Conservation (phyloP, 176 grass and related monocot species). For the Elymus sibiricus region DNA sequence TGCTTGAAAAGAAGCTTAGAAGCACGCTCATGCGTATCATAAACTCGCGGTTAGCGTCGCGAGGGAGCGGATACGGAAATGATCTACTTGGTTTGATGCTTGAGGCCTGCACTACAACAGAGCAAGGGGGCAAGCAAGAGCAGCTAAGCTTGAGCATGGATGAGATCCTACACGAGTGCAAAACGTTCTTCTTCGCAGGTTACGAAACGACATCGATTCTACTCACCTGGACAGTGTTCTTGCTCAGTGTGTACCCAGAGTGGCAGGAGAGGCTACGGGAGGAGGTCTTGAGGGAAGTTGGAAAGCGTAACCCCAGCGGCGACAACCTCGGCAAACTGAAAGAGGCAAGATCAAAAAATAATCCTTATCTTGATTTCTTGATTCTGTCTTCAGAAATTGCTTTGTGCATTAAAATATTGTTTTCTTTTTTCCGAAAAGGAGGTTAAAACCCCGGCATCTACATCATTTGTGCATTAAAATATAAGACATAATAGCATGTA, state of each 20-base stretch:
- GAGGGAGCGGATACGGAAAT: constrained; percentile 18
- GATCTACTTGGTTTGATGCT: constrained; percentile 65
- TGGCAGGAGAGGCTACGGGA: constrained; percentile 64
- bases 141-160: constrained; percentile 37
- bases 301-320: constrained; percentile 8
- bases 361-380: background rate
- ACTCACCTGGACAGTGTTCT: constrained; percentile 54
- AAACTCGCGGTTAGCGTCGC: constrained; percentile 2
- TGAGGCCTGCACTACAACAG: background rate
- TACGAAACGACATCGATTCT: constrained; percentile 55
- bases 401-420: background rate
- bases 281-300: constrained; percentile 40
- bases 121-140: background rate
- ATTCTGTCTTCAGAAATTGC: background rate
- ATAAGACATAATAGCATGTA: background rate
- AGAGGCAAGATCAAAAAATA: constrained; percentile 33
- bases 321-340: constrained; percentile 44
- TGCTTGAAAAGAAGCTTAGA: constrained; percentile 42
- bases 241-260: constrained; percentile 23
- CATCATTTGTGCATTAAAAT: no score
- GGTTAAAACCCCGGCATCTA: no score
- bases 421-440: no score
- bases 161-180: constrained; percentile 70
- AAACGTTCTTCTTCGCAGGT: constrained; percentile 61
- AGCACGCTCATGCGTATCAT: constrained; percentile 35